phyloP scores from a whole-genome alignment of 164 flowering plant species.

The Cinnamomum chago region DNA sequence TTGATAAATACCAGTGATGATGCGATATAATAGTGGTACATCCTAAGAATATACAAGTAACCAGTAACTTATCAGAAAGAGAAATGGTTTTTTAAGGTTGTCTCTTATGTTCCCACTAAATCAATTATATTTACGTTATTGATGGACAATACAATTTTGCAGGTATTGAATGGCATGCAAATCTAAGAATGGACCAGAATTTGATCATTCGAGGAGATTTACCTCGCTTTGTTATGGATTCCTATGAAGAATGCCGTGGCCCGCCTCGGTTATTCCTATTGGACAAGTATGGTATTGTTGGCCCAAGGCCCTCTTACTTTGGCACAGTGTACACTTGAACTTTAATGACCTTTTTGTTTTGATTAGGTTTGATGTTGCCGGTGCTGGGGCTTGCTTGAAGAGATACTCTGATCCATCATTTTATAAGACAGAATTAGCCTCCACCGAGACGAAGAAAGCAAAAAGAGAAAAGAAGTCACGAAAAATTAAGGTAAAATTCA shows the following conservation, averaged over 20 bases:
- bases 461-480: conserved; percentile 67
- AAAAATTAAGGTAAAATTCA: conserved; percentile 63
- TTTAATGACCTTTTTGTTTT: neutral
- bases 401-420: conserved; percentile 96
- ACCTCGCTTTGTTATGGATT: conserved; percentile 95
- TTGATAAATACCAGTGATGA: neutral
- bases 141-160: conserved; percentile 15
- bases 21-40: neutral
- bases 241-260: conserved; percentile 94
- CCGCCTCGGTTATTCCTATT: conserved; percentile 90
- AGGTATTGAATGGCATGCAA: conserved; percentile 97
- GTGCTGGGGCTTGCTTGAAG: conserved; percentile 97
- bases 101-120: neutral
- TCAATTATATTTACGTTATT: neutral
- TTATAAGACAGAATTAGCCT: conserved; percentile 53
- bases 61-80: neutral
- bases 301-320: neutral
- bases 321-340: neutral
- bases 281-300: conserved; percentile 71
- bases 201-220: conserved; percentile 69
- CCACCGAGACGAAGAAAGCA: conserved; percentile 23
- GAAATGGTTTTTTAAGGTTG: neutral
- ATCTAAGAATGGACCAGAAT: conserved; percentile 56
- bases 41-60: neutral
- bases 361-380: conserved; percentile 89